Conservation (phyloP, 352 stramenopile genomes). For the Saprolegnia diclina region DNA sequence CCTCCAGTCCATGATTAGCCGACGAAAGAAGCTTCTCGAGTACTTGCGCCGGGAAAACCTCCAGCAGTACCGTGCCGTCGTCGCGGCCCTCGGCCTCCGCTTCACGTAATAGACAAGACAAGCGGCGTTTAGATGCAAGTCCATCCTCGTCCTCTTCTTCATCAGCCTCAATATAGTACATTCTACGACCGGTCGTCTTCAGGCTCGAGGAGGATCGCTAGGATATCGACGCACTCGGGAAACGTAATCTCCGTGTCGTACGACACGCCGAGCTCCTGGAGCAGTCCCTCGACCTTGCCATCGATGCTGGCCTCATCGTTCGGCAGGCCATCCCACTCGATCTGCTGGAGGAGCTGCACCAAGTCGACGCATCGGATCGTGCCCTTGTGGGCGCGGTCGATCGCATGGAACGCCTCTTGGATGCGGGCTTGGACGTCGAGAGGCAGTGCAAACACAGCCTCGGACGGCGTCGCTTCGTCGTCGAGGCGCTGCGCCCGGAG, state of each 20-base stretch:
- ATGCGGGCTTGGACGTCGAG: conserved; percentile 41
- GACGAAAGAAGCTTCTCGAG: conserved; percentile 80
- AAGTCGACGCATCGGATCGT: conserved; percentile 53
- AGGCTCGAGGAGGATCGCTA: conserved; percentile 67
- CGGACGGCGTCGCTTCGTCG: conserved; percentile 8
- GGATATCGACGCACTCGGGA: conserved; percentile 81
- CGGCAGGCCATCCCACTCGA: conserved; percentile 33
- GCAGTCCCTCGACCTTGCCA: conserved; percentile 42
- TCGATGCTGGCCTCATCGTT: conserved; percentile 42
- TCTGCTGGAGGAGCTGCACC: conserved; percentile 35
- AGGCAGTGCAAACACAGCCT: conserved; percentile 11
- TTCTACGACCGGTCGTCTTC: conserved; percentile 31
- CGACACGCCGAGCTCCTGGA: conserved; percentile 68
- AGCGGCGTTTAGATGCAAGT: not conserved
- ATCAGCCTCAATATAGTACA: conserved; percentile 33
- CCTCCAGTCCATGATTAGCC: conserved; percentile 80
- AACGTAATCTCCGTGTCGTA: conserved; percentile 68
- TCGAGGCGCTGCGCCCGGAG: conserved; percentile 41
- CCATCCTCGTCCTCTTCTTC: not conserved
- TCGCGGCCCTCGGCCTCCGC: conserved; percentile 65
- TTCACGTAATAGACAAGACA: conserved; percentile 48
- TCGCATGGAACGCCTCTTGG: conserved; percentile 38
- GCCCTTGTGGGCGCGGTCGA: conserved; percentile 31
- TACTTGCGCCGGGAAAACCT: conserved; percentile 79
- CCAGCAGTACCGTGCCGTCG: conserved; percentile 70